Base-by-base conservation (phyloP, 352 stramenopile genomes). In the Phytophthora boehmeriae region DNA sequence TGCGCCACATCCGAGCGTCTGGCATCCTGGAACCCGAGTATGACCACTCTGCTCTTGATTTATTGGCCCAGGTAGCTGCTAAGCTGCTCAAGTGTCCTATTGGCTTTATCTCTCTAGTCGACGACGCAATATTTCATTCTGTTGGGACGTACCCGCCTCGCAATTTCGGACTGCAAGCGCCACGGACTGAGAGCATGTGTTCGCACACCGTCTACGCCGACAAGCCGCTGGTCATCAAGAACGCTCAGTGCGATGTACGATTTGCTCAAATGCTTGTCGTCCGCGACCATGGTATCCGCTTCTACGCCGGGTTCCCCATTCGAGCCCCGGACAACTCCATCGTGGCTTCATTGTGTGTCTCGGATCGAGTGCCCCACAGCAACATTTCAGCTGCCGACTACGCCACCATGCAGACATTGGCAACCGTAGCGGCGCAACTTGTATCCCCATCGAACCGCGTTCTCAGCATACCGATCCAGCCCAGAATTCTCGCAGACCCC, bases 351-450 rank as follows among this genome's bases (percentile, higher is more conserved):
- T 52, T 89, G 19, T 89, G 80, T 45, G 68, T 73, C 19, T 69
- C 54, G 19, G 80, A 83, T 59, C 52, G 63, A 39, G 39, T 54
- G 9, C 55, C 78, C 10, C 73, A 86, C 50, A 43, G 66, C 46
- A 72, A 78, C 54, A 87, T 88, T 56, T 76, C 76, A 11, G 77
- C 66, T 39, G 78, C 79, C 42, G 76, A 90, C 45, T 90, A 87
- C 48, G 76, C 78, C 22, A 76, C 69, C 20, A 90, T 90, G 80
- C 61, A 88, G 48, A 71, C 70, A 42, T 68, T 90, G 8, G 68
- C 66, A 10, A 59, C 71, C 17, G 65, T 90, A 25, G 76, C 73
- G 0, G 53, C 60, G 0, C 54, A 77, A 16, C 58, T 82, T 4
- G 39, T 80, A 16, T 56, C 50, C 32, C 71, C 62, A 16, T 45